These are phyloP conservation scores for Fagopyrum tataricum DNA, from an alignment of 148 eudicot species.

Conservation along the genomic window DNA sequence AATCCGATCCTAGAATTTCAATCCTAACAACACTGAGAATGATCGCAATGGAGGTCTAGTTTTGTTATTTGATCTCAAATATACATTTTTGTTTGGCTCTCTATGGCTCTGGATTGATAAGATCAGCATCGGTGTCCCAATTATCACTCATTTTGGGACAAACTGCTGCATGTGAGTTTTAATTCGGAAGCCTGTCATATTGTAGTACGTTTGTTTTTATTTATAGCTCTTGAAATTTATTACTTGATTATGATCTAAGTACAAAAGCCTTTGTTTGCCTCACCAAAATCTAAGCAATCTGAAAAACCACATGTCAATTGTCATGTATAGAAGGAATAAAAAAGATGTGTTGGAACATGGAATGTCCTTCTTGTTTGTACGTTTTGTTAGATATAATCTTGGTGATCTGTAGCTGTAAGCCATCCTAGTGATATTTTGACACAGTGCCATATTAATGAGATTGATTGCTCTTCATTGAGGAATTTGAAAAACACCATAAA, in stretches of 20 bases:
- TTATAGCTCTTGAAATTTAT: neutral
- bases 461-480: slow-evolving; percentile 1
- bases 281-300: too few relatives aligned
- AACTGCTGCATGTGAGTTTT: neutral
- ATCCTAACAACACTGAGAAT: neutral
- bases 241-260: neutral
- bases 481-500: neutral
- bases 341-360: neutral
- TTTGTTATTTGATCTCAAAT: neutral
- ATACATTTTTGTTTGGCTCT: neutral
- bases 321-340: too few relatives aligned
- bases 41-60: neutral
- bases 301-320: neutral
- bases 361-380: too few relatives aligned
- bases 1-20: too few relatives aligned
- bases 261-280: neutral
- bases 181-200: neutral
- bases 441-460: neutral
- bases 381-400: neutral
- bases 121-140: neutral
- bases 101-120: neutral
- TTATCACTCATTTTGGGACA: neutral
- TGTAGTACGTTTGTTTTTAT: neutral
- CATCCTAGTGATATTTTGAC: neutral
- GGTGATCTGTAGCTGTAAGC: neutral